These are phyloP conservation scores for Diplodia mutila DNA, from an alignment of 2,329 filamentous ascomycete genomes.

Conservation along the genomic window DNA sequence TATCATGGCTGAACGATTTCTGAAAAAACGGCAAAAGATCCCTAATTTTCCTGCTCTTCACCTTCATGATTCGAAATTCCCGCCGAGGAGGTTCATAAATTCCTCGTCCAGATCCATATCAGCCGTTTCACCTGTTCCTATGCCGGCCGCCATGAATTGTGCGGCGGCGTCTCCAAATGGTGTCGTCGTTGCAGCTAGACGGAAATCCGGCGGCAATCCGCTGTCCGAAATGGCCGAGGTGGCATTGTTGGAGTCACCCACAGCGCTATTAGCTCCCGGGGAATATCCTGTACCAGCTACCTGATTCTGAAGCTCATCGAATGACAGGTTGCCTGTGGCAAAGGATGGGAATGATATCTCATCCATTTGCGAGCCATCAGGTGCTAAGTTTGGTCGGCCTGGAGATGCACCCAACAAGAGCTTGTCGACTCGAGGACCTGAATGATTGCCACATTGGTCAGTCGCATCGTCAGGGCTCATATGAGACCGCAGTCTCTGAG, in stretches of 20 bases:
- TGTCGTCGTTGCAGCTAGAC: conserved; percentile 5
- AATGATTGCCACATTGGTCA: not conserved
- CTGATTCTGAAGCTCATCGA: conserved; percentile 8
- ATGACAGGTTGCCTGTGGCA: not conserved
- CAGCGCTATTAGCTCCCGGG: not conserved
- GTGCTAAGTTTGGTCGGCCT: not conserved
- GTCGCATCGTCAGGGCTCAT: not conserved
- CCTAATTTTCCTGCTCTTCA: not conserved
- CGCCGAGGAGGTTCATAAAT: conserved; percentile 12
- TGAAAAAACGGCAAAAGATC: not conserved
- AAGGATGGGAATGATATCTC: conserved; percentile 12
- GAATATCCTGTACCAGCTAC: conserved; percentile 1
- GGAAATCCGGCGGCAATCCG: conserved; percentile 12
- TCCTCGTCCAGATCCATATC: conserved; percentile 18
- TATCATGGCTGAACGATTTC: conserved; percentile 1
- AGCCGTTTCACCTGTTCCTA: conserved; percentile 9
- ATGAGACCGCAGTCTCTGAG: conserved; percentile 2
- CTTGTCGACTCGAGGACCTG: not conserved
- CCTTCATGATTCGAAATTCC: conserved; percentile 8
- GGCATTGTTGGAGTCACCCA: conserved; percentile 3
- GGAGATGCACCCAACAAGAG: not conserved
- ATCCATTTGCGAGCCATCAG: not conserved
- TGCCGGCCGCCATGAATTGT: conserved; percentile 16
- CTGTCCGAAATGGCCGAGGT: conserved; percentile 7
- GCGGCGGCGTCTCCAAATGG: conserved; percentile 16